Conservation (phyloP, 352 stramenopile genomes). For the Globisporangium spiculum region DNA sequence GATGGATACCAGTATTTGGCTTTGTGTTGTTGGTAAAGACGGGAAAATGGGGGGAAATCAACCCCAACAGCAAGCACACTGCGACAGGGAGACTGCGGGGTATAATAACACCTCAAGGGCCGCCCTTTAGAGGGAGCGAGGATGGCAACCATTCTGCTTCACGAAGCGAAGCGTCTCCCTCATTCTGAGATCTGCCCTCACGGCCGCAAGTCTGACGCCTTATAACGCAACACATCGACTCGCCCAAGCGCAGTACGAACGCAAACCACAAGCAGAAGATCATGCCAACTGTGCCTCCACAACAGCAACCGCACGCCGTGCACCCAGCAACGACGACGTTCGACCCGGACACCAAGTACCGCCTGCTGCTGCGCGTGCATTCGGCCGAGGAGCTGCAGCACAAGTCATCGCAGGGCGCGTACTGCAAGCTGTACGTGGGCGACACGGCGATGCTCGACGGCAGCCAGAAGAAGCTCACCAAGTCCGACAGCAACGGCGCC, state of each 20-base stretch:
- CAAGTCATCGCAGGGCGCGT: slow-evolving; percentile 40
- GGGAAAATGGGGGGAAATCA: too few relatives aligned
- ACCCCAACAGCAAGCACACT: not conserved
- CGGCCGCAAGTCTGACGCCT: not conserved
- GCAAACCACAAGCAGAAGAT: not conserved
- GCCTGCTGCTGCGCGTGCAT: slow-evolving; percentile 58
- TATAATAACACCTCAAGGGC: not conserved
- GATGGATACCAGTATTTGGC: too few relatives aligned
- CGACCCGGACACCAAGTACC: slow-evolving; percentile 29
- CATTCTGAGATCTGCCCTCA: slow-evolving; percentile 10
- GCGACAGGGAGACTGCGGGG: not conserved
- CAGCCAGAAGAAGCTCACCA: slow-evolving; percentile 18
- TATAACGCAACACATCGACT: not conserved
- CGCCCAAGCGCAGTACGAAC: not conserved
- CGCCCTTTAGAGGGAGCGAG: not conserved
- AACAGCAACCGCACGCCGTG: not conserved
- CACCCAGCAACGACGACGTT: not conserved
- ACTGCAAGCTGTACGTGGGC: slow-evolving; percentile 75
- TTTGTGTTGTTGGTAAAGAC: not conserved
- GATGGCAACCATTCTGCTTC: not conserved
- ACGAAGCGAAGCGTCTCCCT: not conserved
- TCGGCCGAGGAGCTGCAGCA: slow-evolving; percentile 45
- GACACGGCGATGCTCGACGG: slow-evolving; percentile 43
- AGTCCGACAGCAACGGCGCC: slow-evolving; percentile 4
- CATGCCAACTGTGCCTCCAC: not conserved